Percentiles rank a stretch among this genome's conserved stretches.
These are phyloP conservation scores for Tulasnella sp. DNA, from an alignment of 768 basidiomycete genomes.

Conservation along the genomic window DNA sequence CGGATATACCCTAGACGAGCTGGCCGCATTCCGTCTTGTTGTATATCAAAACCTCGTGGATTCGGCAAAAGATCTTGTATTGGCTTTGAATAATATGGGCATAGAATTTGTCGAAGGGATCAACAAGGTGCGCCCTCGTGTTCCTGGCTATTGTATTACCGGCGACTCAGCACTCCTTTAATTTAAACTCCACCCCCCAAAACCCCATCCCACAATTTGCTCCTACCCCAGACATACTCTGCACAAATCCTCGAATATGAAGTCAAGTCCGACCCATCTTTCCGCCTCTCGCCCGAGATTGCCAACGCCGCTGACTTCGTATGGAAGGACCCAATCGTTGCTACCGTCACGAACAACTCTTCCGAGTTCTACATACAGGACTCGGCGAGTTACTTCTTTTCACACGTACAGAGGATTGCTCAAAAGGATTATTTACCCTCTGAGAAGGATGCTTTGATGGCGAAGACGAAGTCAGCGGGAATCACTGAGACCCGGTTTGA, in stretches of 20 bases:
- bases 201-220: not conserved
- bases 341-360: slow-evolving; percentile 44
- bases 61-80: slow-evolving; percentile 77
- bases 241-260: slow-evolving; percentile 43
- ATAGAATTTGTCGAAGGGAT: slow-evolving; percentile 67
- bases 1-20: slow-evolving; percentile 77
- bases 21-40: slow-evolving; percentile 67
- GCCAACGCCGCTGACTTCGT: slow-evolving; percentile 41
- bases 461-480: too few relatives aligned
- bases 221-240: slow-evolving; percentile 35
- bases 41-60: slow-evolving; percentile 87
- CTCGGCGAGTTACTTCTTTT: slow-evolving; percentile 46
- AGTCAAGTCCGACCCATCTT: slow-evolving; percentile 35
- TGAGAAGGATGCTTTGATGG: too few relatives aligned
- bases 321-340: slow-evolving; percentile 41
- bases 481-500: too few relatives aligned
- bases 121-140: slow-evolving; percentile 45
- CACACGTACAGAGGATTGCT: slow-evolving; percentile 28
- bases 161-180: too few relatives aligned
- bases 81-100: slow-evolving; percentile 80
- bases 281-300: slow-evolving; percentile 37
- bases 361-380: slow-evolving; percentile 46
- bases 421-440: too few relatives aligned
- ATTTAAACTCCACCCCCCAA: not conserved
- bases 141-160: not conserved